phyloP scores from a whole-genome alignment of 331 rosid genomes.

The Ulmus americana region DNA sequence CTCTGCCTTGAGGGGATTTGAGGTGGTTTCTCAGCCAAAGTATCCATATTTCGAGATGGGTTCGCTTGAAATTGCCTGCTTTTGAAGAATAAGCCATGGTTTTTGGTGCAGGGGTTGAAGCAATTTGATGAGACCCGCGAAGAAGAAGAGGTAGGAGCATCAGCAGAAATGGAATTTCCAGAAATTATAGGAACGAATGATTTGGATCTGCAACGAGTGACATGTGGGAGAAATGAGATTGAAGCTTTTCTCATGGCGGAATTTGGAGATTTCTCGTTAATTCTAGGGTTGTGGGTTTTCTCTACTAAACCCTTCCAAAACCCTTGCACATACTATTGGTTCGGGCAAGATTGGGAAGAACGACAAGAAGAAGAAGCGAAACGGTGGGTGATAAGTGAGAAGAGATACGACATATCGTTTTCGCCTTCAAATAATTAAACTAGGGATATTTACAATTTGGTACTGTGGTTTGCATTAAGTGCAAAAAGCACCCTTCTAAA shows the following conservation, averaged over 20 bases:
- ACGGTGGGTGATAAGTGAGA: too few relatives aligned
- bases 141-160: conserved; percentile 23
- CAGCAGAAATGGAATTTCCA: conserved; percentile 29
- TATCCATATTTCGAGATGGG: conserved; percentile 48
- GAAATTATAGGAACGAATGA: conserved; percentile 23
- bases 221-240: conserved; percentile 32
- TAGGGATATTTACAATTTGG: too few relatives aligned
- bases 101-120: conserved; percentile 36
- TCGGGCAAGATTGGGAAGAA: too few relatives aligned
- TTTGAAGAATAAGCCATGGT: conserved; percentile 29
- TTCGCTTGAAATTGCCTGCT: conserved; percentile 32
- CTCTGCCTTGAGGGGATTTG: conserved; percentile 62
- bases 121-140: conserved; percentile 19
- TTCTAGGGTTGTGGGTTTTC: not conserved
- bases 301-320: conserved; percentile 41
- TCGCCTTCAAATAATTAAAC: too few relatives aligned
- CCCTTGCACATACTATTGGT: conserved; percentile 20
- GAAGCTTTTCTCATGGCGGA: conserved; percentile 53
- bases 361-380: too few relatives aligned
- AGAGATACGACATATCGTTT: too few relatives aligned
- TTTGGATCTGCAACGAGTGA: conserved; percentile 33
- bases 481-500: too few relatives aligned
- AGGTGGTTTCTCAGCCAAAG: conserved; percentile 45
- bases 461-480: too few relatives aligned
- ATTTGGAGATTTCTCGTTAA: not conserved